Evolutionary conservation across 805 yeast genomes (phyloP), one percentile per base, ranked within the genome.

Genomic region (Wickerhamiella sergipiensis): DNA sequence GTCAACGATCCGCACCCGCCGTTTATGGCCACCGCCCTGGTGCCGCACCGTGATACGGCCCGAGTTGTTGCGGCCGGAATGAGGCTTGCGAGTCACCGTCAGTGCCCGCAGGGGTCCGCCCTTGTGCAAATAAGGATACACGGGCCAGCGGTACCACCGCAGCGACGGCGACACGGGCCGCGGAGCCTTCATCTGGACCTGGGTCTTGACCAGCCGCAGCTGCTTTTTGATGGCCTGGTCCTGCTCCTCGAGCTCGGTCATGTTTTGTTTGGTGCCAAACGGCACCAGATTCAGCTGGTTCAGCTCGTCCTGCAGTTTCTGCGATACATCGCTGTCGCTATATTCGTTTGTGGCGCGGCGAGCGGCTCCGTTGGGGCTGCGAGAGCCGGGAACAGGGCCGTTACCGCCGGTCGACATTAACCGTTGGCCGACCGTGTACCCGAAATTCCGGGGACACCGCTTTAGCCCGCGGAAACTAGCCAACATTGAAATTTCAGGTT

Each of bases 11-110:
- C 98, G 78, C 40, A 85, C 75, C 67, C 98, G 79, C 62, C 90
- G 81, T 67, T 85, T 85, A 66, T 85, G 92, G 36, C 97, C 97
- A 61, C 98, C 98, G 65, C 97, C 98, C 67, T 94, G 80, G 67
- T 92, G 96, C 64, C 98, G 79, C 46, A 86, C 83, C 4, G 95
- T 87, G 61, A 92, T 86, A 58, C 78, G 76, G 58, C 98, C 98
- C 3, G 83, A 72, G 67, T 83, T 74, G 67, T 90, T 89, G 71
- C 98, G 81, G 57, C 98, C 98, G 50, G 95, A 83, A 46, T 80
- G 79, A 51, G 78, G 76, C 62, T 80, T 77, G 61, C 77, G 78
- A 17, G 88, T 77, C 33, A 75, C 75, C 0, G 98, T 90, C 62
- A 92, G 74, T 45, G 80, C 79, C 63, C 74, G 74, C 52, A 83